Conservation (phyloP, 78 protist species). For the Polysphondylium violaceum region DNA sequence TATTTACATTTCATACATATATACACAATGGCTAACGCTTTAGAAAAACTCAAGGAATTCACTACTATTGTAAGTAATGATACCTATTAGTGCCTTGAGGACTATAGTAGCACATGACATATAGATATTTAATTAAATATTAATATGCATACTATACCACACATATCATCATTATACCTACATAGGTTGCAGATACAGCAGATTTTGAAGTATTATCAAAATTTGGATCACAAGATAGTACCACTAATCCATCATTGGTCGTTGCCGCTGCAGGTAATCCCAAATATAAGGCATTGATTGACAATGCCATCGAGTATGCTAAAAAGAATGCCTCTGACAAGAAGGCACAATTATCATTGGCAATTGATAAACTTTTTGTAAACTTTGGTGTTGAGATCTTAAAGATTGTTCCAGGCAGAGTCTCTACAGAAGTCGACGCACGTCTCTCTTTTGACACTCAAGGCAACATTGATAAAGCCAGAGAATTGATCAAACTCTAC, state of each 20-base stretch:
- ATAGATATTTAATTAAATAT: slow-evolving; percentile 60
- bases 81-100: background rate
- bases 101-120: slow-evolving; percentile 93
- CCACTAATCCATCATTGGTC: slow-evolving; percentile 98
- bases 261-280: slow-evolving; percentile 87
- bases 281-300: slow-evolving; percentile 85
- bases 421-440: slow-evolving; percentile 97
- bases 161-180: slow-evolving; percentile 86
- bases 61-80: slow-evolving; percentile 26
- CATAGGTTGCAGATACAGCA: slow-evolving; percentile 95
- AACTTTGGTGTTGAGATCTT: slow-evolving; percentile 96
- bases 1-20: background rate
- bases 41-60: slow-evolving; percentile 59
- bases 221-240: slow-evolving; percentile 94
- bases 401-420: slow-evolving; percentile 97
- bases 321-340: slow-evolving; percentile 1
- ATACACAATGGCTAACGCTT: slow-evolving; percentile 57
- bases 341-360: slow-evolving; percentile 74
- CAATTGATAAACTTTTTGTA: slow-evolving; percentile 88
- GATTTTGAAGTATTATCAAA: slow-evolving; percentile 89
- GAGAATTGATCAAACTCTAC: slow-evolving; percentile 90
- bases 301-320: slow-evolving; percentile 87
- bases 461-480: slow-evolving; percentile 92
- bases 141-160: slow-evolving; percentile 95
- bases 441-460: slow-evolving; percentile 95